phyloP scores from a whole-genome alignment of 2,329 filamentous ascomycete species.

The Lachnellula hyalina region DNA sequence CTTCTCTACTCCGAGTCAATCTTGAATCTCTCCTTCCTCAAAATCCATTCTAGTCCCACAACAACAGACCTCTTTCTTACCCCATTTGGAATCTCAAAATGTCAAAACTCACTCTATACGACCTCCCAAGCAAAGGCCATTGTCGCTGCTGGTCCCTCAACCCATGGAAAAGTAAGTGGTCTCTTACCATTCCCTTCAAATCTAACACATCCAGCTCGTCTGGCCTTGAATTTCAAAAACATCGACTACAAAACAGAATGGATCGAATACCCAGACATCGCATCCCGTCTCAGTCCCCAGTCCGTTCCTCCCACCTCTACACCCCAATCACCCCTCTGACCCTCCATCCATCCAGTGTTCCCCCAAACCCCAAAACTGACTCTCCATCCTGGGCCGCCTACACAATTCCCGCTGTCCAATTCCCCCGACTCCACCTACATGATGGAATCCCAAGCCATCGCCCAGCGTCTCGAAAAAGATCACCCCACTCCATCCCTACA shows the following conservation, averaged over 20 bases:
- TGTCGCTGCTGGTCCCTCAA: conserved; percentile 58
- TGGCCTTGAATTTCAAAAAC: conserved; percentile 62
- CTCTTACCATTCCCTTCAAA: neutral
- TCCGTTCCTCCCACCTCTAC: conserved; percentile 31
- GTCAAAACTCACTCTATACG: conserved; percentile 48
- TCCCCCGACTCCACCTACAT: conserved; percentile 52
- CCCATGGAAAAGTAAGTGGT: conserved; percentile 60
- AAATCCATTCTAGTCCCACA: too few relatives aligned
- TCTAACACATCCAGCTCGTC: conserved; percentile 44
- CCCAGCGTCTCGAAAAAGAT: conserved; percentile 49
- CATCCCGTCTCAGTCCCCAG: conserved; percentile 49
- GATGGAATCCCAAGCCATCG: conserved; percentile 62
- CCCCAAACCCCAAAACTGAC: conserved; percentile 36
- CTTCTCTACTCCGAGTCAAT: too few relatives aligned
- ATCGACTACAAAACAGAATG: conserved; percentile 64
- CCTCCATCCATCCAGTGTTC: conserved; percentile 32
- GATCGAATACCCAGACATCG: conserved; percentile 64
- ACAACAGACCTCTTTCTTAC: too few relatives aligned
- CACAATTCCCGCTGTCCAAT: conserved; percentile 50
- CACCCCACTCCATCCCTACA: conserved; percentile 54
- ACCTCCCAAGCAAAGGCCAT: conserved; percentile 51
- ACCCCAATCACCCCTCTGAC: neutral
- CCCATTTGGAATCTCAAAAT: neutral
- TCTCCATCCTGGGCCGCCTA: conserved; percentile 33
- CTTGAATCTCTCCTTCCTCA: too few relatives aligned